These are phyloP conservation scores for Sungouiella thailandica DNA, from an alignment of 805 yeast genomes.

Conservation along the genomic window DNA sequence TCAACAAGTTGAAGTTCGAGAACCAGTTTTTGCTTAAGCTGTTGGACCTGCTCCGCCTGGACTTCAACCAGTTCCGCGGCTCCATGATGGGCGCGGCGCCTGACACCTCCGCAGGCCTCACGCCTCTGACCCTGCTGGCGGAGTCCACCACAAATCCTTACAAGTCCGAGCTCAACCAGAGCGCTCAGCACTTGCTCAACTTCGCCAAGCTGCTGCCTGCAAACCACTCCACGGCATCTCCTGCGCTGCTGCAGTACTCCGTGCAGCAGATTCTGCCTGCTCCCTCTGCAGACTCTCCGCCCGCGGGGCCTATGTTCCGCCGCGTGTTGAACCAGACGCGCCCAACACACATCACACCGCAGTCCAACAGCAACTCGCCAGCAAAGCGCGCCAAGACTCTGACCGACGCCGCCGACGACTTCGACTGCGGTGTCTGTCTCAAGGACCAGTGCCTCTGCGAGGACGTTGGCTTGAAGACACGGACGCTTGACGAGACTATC, in stretches of 20 bases:
- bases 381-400: conserved; percentile 6
- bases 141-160: conserved; percentile 4
- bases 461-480: conserved; percentile 38
- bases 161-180: conserved; percentile 13
- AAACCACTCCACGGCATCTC: conserved; percentile 10
- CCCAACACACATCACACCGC: conserved; percentile 10
- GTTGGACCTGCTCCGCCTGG: conserved; percentile 38
- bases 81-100: conserved; percentile 4
- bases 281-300: conserved; percentile 46
- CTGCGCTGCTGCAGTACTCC: conserved; percentile 28
- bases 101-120: background rate
- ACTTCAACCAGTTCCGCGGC: conserved; percentile 18
- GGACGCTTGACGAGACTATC: conserved; percentile 28
- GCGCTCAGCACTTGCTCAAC: conserved; percentile 17
- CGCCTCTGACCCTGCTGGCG: background rate
- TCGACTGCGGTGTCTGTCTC: conserved; percentile 60
- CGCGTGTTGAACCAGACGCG: conserved; percentile 7
- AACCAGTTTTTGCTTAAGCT: conserved; percentile 39
- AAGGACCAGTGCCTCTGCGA: conserved; percentile 70
- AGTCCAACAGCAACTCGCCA: conserved; percentile 11
- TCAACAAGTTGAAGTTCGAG: conserved; percentile 43
- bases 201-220: conserved; percentile 16
- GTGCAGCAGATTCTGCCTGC: conserved; percentile 52
- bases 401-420: conserved; percentile 24
- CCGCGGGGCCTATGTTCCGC: conserved; percentile 11